Conservation (phyloP, 1,139 yeast species). For the Wickerhamiella infanticola region DNA sequence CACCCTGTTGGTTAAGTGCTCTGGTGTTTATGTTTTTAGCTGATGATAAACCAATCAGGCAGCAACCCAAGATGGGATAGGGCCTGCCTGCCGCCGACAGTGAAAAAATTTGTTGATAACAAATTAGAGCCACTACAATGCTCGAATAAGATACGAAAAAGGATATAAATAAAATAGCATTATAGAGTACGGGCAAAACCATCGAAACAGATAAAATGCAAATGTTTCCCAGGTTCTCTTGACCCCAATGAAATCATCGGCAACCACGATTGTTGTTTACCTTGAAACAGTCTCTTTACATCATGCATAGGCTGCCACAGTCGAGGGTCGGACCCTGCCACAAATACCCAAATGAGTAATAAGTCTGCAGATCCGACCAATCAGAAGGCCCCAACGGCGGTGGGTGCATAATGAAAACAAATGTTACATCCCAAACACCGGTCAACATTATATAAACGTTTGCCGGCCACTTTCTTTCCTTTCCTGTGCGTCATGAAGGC, state of each 20-base stretch:
- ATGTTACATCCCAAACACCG: slow-evolving; percentile 2
- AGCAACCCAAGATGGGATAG: neutral
- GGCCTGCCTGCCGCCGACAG: neutral
- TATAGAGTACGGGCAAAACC: too few species aligned
- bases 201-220: too few species aligned
- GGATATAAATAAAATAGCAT: too few species aligned
- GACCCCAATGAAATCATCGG: neutral
- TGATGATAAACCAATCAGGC: neutral
- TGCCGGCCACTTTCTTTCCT: neutral
- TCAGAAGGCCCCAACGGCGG: neutral
- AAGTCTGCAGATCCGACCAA: neutral
- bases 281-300: neutral
- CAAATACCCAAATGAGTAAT: slow-evolving; percentile 1
- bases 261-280: neutral
- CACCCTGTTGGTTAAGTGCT: neutral
- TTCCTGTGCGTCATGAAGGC: slow-evolving; percentile 4
- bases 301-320: slow-evolving; percentile 1
- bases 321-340: slow-evolving; percentile 1
- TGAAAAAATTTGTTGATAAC: neutral
- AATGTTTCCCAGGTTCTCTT: too few species aligned
- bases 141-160: too few species aligned
- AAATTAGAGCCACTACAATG: too few species aligned
- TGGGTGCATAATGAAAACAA: slow-evolving; percentile 1
- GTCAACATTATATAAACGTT: slow-evolving; percentile 1
- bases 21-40: neutral